phyloP scores from a whole-genome alignment of 2,329 filamentous ascomycete species.

The Fusarium papillatum region DNA sequence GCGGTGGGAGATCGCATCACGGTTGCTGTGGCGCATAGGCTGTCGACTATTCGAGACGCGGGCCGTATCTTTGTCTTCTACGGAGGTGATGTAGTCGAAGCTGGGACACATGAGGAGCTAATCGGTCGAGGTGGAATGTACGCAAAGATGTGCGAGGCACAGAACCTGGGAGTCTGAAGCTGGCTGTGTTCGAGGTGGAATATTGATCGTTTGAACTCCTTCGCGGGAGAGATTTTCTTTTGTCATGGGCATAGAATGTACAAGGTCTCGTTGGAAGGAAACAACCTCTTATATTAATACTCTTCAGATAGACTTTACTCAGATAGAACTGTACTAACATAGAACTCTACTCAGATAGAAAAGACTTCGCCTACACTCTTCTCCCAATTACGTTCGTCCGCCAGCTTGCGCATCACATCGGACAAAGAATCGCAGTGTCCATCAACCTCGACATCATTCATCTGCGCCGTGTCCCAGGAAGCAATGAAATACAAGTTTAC shows the following conservation, averaged over 20 bases:
- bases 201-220: background rate
- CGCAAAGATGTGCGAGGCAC: conserved; percentile 9
- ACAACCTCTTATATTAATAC: background rate
- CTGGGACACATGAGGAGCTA: conserved; percentile 15
- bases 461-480: conserved; percentile 57
- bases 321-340: background rate
- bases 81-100: conserved; percentile 9
- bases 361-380: conserved; percentile 46
- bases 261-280: background rate
- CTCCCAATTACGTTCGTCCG: conserved; percentile 44
- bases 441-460: conserved; percentile 50
- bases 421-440: conserved; percentile 47
- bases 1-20: background rate
- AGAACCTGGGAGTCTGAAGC: background rate
- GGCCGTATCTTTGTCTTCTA: conserved; percentile 12
- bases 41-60: conserved; percentile 17
- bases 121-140: background rate
- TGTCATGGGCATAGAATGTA: background rate
- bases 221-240: background rate
- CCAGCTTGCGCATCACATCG: conserved; percentile 47
- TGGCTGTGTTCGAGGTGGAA: background rate
- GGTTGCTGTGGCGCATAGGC: conserved; percentile 21
- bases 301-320: background rate
- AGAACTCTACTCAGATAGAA: conserved; percentile 6
- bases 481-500: conserved; percentile 52